These are phyloP conservation scores for Russula emetica DNA, from an alignment of 768 basidiomycete genomes.

Conservation along the genomic window DNA sequence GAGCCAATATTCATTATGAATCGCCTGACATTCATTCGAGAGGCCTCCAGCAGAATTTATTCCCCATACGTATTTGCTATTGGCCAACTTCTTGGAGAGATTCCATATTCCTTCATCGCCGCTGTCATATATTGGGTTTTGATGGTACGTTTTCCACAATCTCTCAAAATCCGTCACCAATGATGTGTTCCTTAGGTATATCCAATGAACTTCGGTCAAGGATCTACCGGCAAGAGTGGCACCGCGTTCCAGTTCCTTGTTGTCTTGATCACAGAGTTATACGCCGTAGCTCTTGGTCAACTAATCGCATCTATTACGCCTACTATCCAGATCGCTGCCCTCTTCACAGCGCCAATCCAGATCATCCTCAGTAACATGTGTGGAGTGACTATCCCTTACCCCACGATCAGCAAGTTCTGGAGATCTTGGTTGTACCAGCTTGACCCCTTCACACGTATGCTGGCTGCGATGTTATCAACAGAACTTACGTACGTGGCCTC, in stretches of 20 bases:
- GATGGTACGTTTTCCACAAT: conserved; percentile 44
- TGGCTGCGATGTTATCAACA: conserved; percentile 73
- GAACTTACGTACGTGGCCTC: conserved; percentile 54
- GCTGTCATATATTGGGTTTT: conserved; percentile 73
- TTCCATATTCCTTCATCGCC: conserved; percentile 72
- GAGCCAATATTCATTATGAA: conserved; percentile 82
- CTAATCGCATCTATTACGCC: conserved; percentile 73
- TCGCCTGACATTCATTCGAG: conserved; percentile 44
- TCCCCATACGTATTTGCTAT: conserved; percentile 82
- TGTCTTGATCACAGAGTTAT: conserved; percentile 66
- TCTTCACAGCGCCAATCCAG: conserved; percentile 73
- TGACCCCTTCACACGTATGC: conserved; percentile 65
- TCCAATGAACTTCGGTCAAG: conserved; percentile 67
- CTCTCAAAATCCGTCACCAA: not conserved
- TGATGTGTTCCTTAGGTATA: conserved; percentile 40
- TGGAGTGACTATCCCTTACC: conserved; percentile 74
- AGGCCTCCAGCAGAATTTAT: conserved; percentile 83
- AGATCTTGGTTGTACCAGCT: conserved; percentile 73
- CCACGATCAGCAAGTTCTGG: conserved; percentile 66
- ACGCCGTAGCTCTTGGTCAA: conserved; percentile 70
- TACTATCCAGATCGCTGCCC: conserved; percentile 61
- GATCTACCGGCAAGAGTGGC: conserved; percentile 54
- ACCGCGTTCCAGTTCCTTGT: conserved; percentile 72
- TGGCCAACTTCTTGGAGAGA: conserved; percentile 76
- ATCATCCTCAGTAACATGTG: conserved; percentile 68